Conservation (phyloP, 2,329 filamentous ascomycete genomes). For the Cryphonectria radicalis region DNA sequence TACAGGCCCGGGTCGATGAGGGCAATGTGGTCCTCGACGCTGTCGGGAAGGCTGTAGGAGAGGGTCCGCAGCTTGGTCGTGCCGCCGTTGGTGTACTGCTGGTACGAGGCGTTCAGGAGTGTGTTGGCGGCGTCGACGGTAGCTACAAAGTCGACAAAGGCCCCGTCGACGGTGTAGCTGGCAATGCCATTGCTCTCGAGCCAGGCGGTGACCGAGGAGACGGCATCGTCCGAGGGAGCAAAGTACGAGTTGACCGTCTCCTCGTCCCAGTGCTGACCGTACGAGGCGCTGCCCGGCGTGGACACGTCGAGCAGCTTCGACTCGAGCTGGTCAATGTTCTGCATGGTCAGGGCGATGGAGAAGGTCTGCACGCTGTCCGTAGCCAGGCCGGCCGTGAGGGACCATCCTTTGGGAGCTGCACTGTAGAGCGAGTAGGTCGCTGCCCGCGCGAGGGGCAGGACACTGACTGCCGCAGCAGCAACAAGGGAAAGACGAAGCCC, state of each 20-base stretch:
- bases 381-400: background rate
- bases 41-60: conserved; percentile 24
- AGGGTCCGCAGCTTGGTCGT: conserved; percentile 28
- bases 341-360: conserved; percentile 16
- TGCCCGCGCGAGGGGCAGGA: conserved; percentile 10
- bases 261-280: conserved; percentile 33
- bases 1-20: conserved; percentile 29
- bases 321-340: conserved; percentile 28
- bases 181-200: conserved; percentile 16
- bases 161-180: conserved; percentile 39
- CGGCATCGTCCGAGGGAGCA: conserved; percentile 29
- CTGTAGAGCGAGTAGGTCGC: conserved; percentile 17
- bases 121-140: conserved; percentile 36
- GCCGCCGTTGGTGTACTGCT: conserved; percentile 38
- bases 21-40: conserved; percentile 16
- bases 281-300: conserved; percentile 31
- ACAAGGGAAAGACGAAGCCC: background rate
- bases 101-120: conserved; percentile 37
- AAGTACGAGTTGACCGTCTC: conserved; percentile 31
- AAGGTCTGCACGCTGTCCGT: conserved; percentile 10
- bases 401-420: conserved; percentile 12
- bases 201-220: conserved; percentile 32
- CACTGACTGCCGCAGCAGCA: background rate
- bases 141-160: conserved; percentile 47
- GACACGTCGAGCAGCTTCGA: conserved; percentile 33